Evolutionary conservation across 257 asterid species (phyloP).

Genomic region (Primulina huaijiensis): DNA sequence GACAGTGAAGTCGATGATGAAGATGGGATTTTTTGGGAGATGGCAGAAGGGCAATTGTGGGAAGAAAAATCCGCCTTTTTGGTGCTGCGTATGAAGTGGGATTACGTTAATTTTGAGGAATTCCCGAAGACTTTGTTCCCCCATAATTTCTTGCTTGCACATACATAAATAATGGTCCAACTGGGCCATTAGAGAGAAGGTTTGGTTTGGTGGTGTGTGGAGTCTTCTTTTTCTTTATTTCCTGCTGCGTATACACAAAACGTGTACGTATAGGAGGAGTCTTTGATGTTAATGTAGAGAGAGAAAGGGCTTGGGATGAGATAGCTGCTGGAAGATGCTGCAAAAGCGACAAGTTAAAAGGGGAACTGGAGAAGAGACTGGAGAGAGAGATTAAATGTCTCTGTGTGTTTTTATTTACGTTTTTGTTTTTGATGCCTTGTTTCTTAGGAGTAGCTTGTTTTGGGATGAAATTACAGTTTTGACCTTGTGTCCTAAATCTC

Average conservation of each 20-base stretch:
- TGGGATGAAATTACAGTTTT: constrained; percentile 2
- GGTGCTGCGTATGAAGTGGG: constrained; percentile 35
- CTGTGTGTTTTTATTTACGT: constrained; percentile 15
- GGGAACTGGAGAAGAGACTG: constrained; percentile 15
- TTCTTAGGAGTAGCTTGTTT: constrained; percentile 25
- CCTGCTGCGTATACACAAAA: constrained; percentile 19
- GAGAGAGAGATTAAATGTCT: neutral
- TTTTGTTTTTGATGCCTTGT: constrained; percentile 25
- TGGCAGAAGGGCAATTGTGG: constrained; percentile 89
- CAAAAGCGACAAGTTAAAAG: constrained; percentile 36
- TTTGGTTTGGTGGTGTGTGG: constrained; percentile 32
- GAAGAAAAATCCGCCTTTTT: constrained; percentile 29
- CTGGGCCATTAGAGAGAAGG: constrained; percentile 43
- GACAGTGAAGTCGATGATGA: constrained; percentile 59
- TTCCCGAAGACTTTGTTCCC: constrained; percentile 33
- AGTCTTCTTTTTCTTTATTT: constrained; percentile 28
- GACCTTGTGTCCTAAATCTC: too few relatives aligned
- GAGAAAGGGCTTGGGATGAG: constrained; percentile 30
- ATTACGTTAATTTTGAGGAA: constrained; percentile 43
- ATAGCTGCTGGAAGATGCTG: constrained; percentile 37
- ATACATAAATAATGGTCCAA: constrained; percentile 46
- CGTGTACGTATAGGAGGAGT: constrained; percentile 3
- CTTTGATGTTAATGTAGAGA: constrained; percentile 17
- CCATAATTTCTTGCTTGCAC: constrained; percentile 23
- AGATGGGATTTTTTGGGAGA: constrained; percentile 53